These are phyloP conservation scores for Calycina marina DNA, from an alignment of 2,329 filamentous ascomycete species.

Conservation along the genomic window DNA sequence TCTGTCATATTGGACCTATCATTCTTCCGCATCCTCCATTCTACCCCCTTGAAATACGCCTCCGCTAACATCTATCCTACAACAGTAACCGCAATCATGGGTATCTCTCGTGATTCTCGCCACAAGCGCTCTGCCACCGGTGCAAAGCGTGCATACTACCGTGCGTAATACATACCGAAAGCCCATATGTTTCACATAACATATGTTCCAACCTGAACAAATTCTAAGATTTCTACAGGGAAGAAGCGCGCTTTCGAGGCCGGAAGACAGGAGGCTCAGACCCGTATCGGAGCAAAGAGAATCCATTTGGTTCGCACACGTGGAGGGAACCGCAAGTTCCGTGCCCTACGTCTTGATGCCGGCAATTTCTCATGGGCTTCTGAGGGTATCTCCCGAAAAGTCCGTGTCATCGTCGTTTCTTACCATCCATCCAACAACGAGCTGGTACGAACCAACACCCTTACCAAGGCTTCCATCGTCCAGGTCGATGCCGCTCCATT, in stretches of 20 bases:
- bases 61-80: too few species aligned
- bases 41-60: too few species aligned
- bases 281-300: constrained; percentile 94
- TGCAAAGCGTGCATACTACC: constrained; percentile 92
- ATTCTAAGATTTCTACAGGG: constrained; percentile 42
- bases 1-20: too few species aligned
- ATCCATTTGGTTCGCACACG: constrained; percentile 94
- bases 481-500: constrained; percentile 98
- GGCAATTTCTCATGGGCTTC: constrained; percentile 99
- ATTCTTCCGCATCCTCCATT: too few species aligned
- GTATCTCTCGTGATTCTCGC: constrained; percentile 99
- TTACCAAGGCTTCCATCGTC: constrained; percentile 97
- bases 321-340: constrained; percentile 99
- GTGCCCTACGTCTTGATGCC: constrained; percentile 92
- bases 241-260: constrained; percentile 99
- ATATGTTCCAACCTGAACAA: constrained; percentile 58
- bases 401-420: constrained; percentile 93
- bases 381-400: constrained; percentile 96
- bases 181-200: constrained; percentile 44
- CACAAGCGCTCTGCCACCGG: constrained; percentile 99
- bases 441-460: constrained; percentile 98
- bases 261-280: constrained; percentile 98
- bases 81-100: constrained; percentile 71
- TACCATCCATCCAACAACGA: constrained; percentile 99
- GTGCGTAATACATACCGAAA: constrained; percentile 52